Evolutionary conservation across 2,329 filamentous ascomycete genomes (phyloP), one percentile per base, ranked within the genome.

Genomic region (Colletotrichum phormii): DNA sequence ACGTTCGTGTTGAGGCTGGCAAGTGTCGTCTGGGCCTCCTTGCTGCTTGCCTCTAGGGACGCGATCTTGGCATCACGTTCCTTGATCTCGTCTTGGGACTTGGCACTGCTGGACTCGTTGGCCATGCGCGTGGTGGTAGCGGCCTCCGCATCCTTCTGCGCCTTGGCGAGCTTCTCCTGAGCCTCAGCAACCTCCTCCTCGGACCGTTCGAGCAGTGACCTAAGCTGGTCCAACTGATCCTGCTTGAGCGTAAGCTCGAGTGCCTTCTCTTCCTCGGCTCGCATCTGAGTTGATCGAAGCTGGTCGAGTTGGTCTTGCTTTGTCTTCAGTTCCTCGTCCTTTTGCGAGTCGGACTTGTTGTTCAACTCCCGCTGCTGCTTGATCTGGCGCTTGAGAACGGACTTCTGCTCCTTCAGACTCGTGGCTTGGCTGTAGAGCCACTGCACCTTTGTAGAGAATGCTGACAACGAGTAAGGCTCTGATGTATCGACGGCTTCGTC

Each of bases 301-400:
- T 76, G 82, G 53, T 89, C 86, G 7, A 93, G 79, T 76, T 92
- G 88, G 18, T 88, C 86, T 65, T 87, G 84, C 77, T 89, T 91
- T 60, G 85, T 81, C 29, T 88, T 85, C n/a, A 94, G 81, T 74
- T 93, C 89, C 53, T 88, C 88, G 76, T 93, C 92, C 78, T 92
- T 90, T 73, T 92, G 88, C 24, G 89, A 87, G 76, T 97, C 95
- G 1, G 94, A 95, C 79, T 95, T 95, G 84, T 89, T 95, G 83
- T 97, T 97, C 70, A 98, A 89, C 79, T 97, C 95, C 71, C 95
- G 93, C 83, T 98, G 96, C 80, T 98, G 95, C 84, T 97, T 96
- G 78, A 98, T 96, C 81, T 98, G 95, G 55, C 95, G 91, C 78
- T 96, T 93, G 9, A 98, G 88, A 26, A 98, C 95, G 61, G 91